phyloP scores from a whole-genome alignment of 2,329 filamentous ascomycete species.

The Sporothrix pseudoabietina region DNA sequence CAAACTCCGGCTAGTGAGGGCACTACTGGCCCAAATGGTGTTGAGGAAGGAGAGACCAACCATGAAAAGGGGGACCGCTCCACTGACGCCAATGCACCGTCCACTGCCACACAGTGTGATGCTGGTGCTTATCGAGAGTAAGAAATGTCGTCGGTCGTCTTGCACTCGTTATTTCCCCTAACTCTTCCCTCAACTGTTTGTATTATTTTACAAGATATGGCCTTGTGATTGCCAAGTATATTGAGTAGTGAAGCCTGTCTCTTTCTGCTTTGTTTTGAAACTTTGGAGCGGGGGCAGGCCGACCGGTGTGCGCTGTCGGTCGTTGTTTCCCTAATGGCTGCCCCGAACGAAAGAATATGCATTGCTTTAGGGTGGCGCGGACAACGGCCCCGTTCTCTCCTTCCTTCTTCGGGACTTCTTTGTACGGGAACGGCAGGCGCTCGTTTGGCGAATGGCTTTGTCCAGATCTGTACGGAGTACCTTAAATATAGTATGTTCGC shows the following conservation, averaged over 20 bases:
- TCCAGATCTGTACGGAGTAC: no score
- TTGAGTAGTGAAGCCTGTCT: no score
- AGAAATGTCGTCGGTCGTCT: neutral
- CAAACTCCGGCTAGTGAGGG: constrained; percentile 26
- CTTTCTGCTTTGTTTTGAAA: neutral
- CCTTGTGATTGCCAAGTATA: neutral
- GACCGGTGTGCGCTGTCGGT: neutral
- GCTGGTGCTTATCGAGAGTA: neutral
- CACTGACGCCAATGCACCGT: constrained; percentile 5
- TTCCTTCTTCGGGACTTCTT: constrained; percentile 22
- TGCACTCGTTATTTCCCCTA: neutral
- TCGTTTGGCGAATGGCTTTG: neutral
- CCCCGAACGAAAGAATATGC: neutral
- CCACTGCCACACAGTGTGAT: constrained; percentile 17
- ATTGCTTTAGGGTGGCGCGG: constrained; percentile 15
- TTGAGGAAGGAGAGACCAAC: neutral
- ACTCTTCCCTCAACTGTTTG: no score
- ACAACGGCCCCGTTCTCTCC: constrained; percentile 17
- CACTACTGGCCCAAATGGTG: constrained; percentile 17
- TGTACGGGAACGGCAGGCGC: constrained; percentile 20
- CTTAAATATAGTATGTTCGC: no score
- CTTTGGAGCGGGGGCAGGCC: neutral
- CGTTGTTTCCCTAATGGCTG: neutral
- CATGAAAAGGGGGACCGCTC: neutral
- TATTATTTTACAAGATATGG: neutral